Base-by-base conservation (phyloP, 106 monocot genomes). In the Acorus gramineus region DNA sequence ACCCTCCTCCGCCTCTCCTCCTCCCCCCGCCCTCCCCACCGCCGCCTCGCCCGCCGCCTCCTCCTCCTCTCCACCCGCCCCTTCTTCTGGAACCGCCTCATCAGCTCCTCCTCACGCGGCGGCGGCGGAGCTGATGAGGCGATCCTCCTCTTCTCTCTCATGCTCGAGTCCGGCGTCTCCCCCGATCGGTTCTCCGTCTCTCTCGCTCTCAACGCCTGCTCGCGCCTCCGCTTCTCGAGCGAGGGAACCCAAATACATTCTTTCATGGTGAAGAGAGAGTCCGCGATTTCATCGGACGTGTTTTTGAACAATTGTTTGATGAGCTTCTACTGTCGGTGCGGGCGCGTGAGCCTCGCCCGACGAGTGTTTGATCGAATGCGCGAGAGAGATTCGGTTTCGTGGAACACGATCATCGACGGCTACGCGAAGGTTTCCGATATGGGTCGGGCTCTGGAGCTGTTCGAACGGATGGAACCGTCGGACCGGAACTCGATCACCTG, bases 401-500 rank as follows among this genome's bases (percentile, higher is more conserved):
- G 80, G 75, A 88, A 88, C 59, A 59, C 81, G 2, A 72, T 88
- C 68, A 77, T 84, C 42, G 75, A 79, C 53, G 88, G 84, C 11
- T 84, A 88, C 43, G 67, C 62, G 11, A 81, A 69, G 71, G 47
- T 44, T n/a, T 81, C 81, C 10, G 50, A 53, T 44, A 53, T 79
- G 73, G 56, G 4, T 2, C 56, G 52, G 6, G 87, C 83, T 0
- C 49, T 43, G 28, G 50, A 73, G 47, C 52, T 87, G 3, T 87
- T 87, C 43, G 59, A 77, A 47, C 5, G 11, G 5, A 83, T 83
- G 83, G 53, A 47, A 9, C 64, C 73, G 11, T 52, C 14, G 1
- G 57, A 71, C 1, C 64, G 61, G 80, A 83, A 75, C 61, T 44
- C 66, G 54, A 75, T 80, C 4, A 69, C 83, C 1, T 83, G 87